phyloP scores from a whole-genome alignment of 768 basidiomycete genomes.

The Amanita polypyramis region DNA sequence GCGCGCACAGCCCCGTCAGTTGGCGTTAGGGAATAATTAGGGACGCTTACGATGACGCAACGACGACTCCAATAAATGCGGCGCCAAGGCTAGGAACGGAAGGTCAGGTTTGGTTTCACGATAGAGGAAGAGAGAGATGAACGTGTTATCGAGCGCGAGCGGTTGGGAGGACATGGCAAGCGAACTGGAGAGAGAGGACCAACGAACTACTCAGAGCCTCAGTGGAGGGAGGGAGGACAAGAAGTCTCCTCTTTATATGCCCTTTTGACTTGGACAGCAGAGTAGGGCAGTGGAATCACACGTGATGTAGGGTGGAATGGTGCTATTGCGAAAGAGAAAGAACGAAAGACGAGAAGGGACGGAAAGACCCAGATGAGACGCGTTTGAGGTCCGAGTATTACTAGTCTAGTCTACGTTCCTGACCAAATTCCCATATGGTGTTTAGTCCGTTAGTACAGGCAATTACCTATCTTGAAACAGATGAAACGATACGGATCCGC shows the following conservation, averaged over 20 bases:
- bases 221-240: neutral
- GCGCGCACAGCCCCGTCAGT: neutral
- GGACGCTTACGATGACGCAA: slow-evolving; percentile 34
- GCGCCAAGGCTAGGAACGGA: slow-evolving; percentile 31
- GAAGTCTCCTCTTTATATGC: neutral
- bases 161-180: slow-evolving; percentile 9
- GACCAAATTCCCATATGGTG: too few relatives aligned
- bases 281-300: too few relatives aligned
- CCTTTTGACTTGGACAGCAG: slow-evolving; percentile 3
- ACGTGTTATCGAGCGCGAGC: slow-evolving; percentile 24
- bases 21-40: neutral
- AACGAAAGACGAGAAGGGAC: slow-evolving; percentile 1
- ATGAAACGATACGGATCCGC: slow-evolving; percentile 6
- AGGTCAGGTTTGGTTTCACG: neutral
- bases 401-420: neutral
- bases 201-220: too few relatives aligned
- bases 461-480: slow-evolving; percentile 5
- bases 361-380: neutral
- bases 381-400: neutral
- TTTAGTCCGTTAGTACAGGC: neutral
- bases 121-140: slow-evolving; percentile 7
- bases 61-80: slow-evolving; percentile 36
- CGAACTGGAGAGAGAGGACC: neutral
- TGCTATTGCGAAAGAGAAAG: slow-evolving; percentile 3
- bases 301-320: neutral